Percentiles rank a stretch among this genome's conserved stretches.
Evolutionary conservation across 495 filamentous ascomycete species (phyloP).

Genomic region (Aspergillus affinis): DNA sequence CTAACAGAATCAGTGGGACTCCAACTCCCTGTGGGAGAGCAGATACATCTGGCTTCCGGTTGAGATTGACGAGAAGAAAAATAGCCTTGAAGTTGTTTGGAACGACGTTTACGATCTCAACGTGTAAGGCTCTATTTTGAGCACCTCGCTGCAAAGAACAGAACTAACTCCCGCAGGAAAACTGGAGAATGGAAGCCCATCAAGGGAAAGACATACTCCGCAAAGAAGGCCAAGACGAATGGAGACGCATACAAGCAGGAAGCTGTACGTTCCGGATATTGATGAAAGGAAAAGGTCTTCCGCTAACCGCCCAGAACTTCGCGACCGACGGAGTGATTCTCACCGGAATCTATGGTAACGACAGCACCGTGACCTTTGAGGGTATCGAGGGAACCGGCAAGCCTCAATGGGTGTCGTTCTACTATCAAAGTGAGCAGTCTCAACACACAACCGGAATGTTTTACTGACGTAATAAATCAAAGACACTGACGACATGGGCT

Average conservation of each 20-base stretch:
- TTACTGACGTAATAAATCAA: background rate
- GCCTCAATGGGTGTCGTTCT: constrained; percentile 56
- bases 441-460: background rate
- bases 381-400: constrained; percentile 47
- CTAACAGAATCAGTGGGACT: constrained; percentile 48
- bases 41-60: constrained; percentile 55
- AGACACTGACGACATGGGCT: constrained; percentile 31
- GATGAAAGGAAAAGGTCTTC: background rate
- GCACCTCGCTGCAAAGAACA: background rate
- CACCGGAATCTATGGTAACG: constrained; percentile 51
- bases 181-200: constrained; percentile 44
- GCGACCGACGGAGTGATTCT: constrained; percentile 41
- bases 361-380: constrained; percentile 50
- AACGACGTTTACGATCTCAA: constrained; percentile 30
- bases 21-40: constrained; percentile 50
- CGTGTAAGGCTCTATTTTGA: constrained; percentile 14
- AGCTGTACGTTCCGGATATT: constrained; percentile 28
- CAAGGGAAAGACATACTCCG: constrained; percentile 41
- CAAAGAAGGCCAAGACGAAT: constrained; percentile 35
- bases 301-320: constrained; percentile 33
- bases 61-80: constrained; percentile 31
- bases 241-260: constrained; percentile 47
- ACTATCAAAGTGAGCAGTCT: constrained; percentile 36
- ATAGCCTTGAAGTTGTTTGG: constrained; percentile 23
- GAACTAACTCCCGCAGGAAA: constrained; percentile 26